Evolutionary conservation across 2,329 filamentous ascomycete genomes (phyloP).

Genomic region (Epichloe gansuensis): DNA sequence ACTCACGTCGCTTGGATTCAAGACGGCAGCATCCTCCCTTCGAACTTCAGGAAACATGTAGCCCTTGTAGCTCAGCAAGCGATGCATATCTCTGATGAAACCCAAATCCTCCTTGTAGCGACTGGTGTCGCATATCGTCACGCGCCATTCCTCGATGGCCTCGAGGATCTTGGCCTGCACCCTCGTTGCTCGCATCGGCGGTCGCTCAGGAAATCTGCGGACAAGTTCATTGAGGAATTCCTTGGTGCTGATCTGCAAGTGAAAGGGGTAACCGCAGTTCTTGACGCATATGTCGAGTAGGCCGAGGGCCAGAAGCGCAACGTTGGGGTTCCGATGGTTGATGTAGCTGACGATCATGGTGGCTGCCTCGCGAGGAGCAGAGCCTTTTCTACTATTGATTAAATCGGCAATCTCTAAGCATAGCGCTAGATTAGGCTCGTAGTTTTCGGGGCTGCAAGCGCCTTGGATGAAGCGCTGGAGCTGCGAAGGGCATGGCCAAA

Average conservation of each 20-base stretch:
- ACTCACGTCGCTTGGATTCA: slow-evolving; percentile 92
- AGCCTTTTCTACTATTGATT: slow-evolving; percentile 95
- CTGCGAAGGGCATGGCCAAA: slow-evolving; percentile 69
- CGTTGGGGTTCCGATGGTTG: slow-evolving; percentile 95
- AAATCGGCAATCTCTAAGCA: slow-evolving; percentile 94
- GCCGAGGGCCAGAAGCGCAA: slow-evolving; percentile 78
- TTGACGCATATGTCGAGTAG: slow-evolving; percentile 98
- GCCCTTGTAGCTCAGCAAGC: slow-evolving; percentile 89
- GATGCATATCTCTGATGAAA: slow-evolving; percentile 95
- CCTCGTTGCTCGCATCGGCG: slow-evolving; percentile 71
- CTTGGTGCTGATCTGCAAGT: slow-evolving; percentile 96
- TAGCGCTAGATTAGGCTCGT: slow-evolving; percentile 91
- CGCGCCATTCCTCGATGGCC: slow-evolving; percentile 94
- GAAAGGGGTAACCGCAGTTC: slow-evolving; percentile 98
- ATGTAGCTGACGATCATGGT: slow-evolving; percentile 86
- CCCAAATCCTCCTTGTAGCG: slow-evolving; percentile 95
- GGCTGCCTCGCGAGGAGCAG: slow-evolving; percentile 86
- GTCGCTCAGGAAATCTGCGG: slow-evolving; percentile 85
- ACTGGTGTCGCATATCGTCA: slow-evolving; percentile 96
- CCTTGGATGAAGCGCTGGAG: slow-evolving; percentile 93
- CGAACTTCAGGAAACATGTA: slow-evolving; percentile 91
- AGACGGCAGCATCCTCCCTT: slow-evolving; percentile 84
- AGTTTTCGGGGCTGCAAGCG: slow-evolving; percentile 94
- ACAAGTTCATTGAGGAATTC: slow-evolving; percentile 98
- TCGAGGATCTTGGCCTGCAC: slow-evolving; percentile 91